Evolutionary conservation across 2,329 filamentous ascomycete species (phyloP).

Genomic region (Lecanosticta acicola): DNA sequence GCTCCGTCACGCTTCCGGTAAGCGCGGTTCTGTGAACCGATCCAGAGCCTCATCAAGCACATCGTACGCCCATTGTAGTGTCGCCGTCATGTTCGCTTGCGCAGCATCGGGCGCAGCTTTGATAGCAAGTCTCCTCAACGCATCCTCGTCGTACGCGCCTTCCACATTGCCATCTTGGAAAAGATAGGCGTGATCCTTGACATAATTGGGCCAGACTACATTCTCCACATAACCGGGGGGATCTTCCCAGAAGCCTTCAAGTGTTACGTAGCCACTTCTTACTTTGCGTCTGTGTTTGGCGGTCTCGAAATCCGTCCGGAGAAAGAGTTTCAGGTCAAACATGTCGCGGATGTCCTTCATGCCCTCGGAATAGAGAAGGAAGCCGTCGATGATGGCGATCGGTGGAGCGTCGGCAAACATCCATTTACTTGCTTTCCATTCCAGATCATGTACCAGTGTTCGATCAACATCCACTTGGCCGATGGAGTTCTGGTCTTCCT

Average conservation of each 20-base stretch:
- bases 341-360: constrained; percentile 49
- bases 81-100: constrained; percentile 31
- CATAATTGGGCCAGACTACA: constrained; percentile 95
- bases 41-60: constrained; percentile 23
- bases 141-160: constrained; percentile 46
- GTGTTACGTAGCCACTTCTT: constrained; percentile 69
- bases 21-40: constrained; percentile 10
- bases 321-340: constrained; percentile 72
- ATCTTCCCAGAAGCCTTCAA: constrained; percentile 88
- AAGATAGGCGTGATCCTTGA: constrained; percentile 71
- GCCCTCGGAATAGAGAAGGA: constrained; percentile 68
- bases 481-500: constrained; percentile 55
- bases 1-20: not conserved
- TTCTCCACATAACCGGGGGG: constrained; percentile 90
- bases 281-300: constrained; percentile 63
- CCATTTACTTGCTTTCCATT: constrained; percentile 25
- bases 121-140: constrained; percentile 30
- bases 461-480: constrained; percentile 38
- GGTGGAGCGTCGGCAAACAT: constrained; percentile 26
- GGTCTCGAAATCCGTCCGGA: constrained; percentile 60
- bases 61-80: constrained; percentile 37
- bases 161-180: constrained; percentile 66
- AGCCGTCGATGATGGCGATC: constrained; percentile 79
- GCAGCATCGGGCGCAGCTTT: constrained; percentile 27
- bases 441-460: constrained; percentile 27